phyloP scores from a whole-genome alignment of 805 yeast genomes.

The Candida pseudoglaebosa region DNA sequence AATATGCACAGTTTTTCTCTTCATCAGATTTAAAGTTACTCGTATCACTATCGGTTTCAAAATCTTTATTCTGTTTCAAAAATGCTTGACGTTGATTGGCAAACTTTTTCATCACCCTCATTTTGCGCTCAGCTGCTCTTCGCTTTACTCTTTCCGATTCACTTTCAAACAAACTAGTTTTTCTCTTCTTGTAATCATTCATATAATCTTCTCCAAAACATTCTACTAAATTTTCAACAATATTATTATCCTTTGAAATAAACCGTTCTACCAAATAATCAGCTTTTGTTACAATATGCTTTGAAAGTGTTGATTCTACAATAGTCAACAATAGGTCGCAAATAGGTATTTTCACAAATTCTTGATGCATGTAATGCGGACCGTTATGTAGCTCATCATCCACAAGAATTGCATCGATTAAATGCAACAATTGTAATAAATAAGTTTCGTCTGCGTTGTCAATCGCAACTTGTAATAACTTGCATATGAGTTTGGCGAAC shows the following conservation, averaged over 20 bases:
- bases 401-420: conserved; percentile 59
- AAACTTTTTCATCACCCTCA: conserved; percentile 58
- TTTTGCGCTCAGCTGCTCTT: conserved; percentile 59
- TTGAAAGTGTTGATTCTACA: conserved; percentile 48
- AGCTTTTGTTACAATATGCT: conserved; percentile 49
- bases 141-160: conserved; percentile 53
- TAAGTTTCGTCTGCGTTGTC: conserved; percentile 50
- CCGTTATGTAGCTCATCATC: conserved; percentile 48
- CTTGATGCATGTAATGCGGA: conserved; percentile 33
- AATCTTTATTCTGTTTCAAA: conserved; percentile 32
- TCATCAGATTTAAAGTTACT: conserved; percentile 8
- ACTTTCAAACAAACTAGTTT: conserved; percentile 41
- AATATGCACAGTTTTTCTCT: conserved; percentile 11
- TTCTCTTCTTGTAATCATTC: conserved; percentile 45
- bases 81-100: conserved; percentile 49
- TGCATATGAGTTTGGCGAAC: conserved; percentile 56
- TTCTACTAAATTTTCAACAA: conserved; percentile 48
- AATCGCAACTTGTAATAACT: conserved; percentile 52
- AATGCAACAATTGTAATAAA: conserved; percentile 59
- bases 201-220: conserved; percentile 58
- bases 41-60: conserved; percentile 5
- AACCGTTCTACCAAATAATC: conserved; percentile 51
- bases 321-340: conserved; percentile 53
- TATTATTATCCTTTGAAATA: conserved; percentile 44
- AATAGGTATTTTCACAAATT: conserved; percentile 52